Conservation (phyloP, 257 asterid genomes). For the Przewalskia tangutica region DNA sequence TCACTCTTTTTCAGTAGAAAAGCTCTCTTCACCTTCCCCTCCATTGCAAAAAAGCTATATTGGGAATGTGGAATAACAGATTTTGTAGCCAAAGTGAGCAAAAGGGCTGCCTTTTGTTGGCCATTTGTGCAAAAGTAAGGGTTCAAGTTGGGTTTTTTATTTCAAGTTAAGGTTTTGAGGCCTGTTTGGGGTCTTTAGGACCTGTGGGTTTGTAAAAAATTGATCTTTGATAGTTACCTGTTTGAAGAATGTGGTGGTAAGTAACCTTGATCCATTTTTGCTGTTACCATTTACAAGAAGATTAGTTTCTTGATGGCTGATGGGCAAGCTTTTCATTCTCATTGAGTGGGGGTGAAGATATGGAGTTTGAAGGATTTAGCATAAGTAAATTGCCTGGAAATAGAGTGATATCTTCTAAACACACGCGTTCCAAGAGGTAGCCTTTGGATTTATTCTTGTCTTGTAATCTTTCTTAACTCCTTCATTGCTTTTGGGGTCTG, state of each 20-base stretch:
- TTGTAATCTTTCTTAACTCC: not conserved
- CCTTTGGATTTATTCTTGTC: constrained; percentile 4
- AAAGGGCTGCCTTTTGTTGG: constrained; percentile 30
- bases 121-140: constrained; percentile 12
- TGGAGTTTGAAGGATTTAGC: constrained; percentile 57
- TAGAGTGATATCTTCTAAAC: constrained; percentile 22
- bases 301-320: constrained; percentile 10
- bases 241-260: constrained; percentile 33
- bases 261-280: constrained; percentile 7
- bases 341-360: constrained; percentile 34
- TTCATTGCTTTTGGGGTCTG: constrained; percentile 4
- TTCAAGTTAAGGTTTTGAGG: constrained; percentile 20
- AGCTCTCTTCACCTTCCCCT: constrained; percentile 6
- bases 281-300: not conserved
- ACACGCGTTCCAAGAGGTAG: constrained; percentile 77
- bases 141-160: constrained; percentile 31
- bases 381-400: constrained; percentile 31
- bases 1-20: constrained; percentile 33
- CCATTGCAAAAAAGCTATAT: constrained; percentile 37
- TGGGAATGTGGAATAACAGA: constrained; percentile 6
- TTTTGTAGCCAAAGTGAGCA: constrained; percentile 20
- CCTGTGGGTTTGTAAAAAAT: constrained; percentile 23
- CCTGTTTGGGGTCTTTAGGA: constrained; percentile 23
- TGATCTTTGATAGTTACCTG: constrained; percentile 29
- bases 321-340: not conserved